Conservation (phyloP, 768 basidiomycete genomes). For the Tremella yokohamensis region DNA sequence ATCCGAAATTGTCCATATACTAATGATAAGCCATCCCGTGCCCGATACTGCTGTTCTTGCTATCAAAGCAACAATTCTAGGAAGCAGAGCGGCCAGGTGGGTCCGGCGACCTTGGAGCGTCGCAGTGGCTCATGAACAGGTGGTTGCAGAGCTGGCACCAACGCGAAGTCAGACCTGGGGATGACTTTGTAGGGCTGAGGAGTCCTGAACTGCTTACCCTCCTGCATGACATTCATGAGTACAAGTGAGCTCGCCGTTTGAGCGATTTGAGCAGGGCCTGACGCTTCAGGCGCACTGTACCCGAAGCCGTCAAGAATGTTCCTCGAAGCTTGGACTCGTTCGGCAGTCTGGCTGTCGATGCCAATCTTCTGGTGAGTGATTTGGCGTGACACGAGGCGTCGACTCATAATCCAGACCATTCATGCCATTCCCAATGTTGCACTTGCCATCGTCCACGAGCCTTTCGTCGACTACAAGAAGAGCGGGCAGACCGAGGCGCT, state of each 20-base stretch:
- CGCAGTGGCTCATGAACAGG: neutral
- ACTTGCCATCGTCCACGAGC: constrained; percentile 27
- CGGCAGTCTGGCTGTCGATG: constrained; percentile 13
- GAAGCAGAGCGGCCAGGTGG: constrained; percentile 13
- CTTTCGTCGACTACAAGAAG: constrained; percentile 23
- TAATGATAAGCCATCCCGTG: constrained; percentile 32
- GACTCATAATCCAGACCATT: constrained; percentile 11
- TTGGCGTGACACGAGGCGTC: neutral
- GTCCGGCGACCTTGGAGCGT: neutral
- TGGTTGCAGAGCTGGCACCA: constrained; percentile 35
- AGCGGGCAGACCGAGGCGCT: neutral
- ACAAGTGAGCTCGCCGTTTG: constrained; percentile 1
- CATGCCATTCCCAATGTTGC: constrained; percentile 39
- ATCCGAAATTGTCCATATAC: neutral
- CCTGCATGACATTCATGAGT: constrained; percentile 1
- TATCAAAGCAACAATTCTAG: constrained; percentile 26
- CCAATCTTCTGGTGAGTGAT: constrained; percentile 15
- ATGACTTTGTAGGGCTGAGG: constrained; percentile 16
- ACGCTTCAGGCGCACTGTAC: constrained; percentile 18
- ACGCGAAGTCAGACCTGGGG: constrained; percentile 21
- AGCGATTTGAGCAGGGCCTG: neutral
- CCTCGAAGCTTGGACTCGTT: constrained; percentile 15
- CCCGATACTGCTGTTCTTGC: constrained; percentile 30
- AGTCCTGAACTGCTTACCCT: neutral
- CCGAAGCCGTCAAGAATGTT: constrained; percentile 24